These are phyloP conservation scores for Candida mattraensis DNA, from an alignment of 805 yeast genomes.

Conservation along the genomic window DNA sequence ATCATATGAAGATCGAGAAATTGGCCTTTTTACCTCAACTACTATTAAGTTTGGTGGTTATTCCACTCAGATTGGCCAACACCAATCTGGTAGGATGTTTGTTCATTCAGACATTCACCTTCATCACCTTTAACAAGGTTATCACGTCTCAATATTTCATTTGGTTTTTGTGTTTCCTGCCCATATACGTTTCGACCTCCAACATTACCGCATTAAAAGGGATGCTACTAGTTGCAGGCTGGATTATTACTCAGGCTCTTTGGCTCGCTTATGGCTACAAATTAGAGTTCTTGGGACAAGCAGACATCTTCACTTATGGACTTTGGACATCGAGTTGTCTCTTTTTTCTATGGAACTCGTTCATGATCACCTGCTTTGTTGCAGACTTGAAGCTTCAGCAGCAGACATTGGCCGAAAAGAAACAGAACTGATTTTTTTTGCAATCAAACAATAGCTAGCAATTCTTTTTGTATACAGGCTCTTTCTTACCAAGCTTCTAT, in stretches of 20 bases:
- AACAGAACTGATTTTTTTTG: constrained; percentile 3
- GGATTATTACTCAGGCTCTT: constrained; percentile 70
- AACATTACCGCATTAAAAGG: constrained; percentile 40
- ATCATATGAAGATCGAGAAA: constrained; percentile 29
- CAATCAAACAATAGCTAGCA: background rate
- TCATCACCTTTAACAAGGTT: constrained; percentile 76
- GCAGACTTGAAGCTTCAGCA: constrained; percentile 15
- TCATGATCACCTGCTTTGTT: constrained; percentile 21
- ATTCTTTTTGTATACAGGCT: too few species aligned
- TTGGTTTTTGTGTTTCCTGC: constrained; percentile 88
- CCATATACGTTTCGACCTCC: constrained; percentile 61
- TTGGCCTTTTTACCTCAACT: constrained; percentile 87
- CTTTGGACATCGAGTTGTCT: constrained; percentile 25
- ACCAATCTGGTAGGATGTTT: constrained; percentile 48
- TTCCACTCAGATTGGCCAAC: constrained; percentile 53
- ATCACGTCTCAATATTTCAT: constrained; percentile 94
- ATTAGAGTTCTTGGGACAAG: constrained; percentile 75
- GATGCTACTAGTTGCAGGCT: constrained; percentile 42
- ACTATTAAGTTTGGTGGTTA: constrained; percentile 50
- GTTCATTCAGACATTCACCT: constrained; percentile 77
- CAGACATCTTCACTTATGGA: constrained; percentile 28
- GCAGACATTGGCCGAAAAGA: constrained; percentile 1
- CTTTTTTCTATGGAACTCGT: constrained; percentile 30
- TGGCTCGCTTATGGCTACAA: constrained; percentile 82
- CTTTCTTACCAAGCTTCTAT: background rate